phyloP scores from a whole-genome alignment of 345 rosid genomes.

The Anastatica hierochuntica region DNA sequence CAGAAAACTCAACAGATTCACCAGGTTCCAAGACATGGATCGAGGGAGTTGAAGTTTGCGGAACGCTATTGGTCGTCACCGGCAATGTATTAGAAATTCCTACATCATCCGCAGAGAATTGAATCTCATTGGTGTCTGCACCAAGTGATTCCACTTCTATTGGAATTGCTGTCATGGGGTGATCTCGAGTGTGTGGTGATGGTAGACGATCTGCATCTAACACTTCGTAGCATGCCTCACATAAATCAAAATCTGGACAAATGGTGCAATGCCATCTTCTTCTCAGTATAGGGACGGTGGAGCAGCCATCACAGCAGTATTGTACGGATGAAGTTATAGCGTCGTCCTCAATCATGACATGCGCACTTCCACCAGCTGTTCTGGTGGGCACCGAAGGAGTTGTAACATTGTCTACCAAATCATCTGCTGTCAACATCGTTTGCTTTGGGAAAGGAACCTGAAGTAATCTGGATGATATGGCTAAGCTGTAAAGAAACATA shows the following conservation, averaged over 20 bases:
- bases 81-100: slow-evolving; percentile 50
- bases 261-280: slow-evolving; percentile 98
- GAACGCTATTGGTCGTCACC: slow-evolving; percentile 29
- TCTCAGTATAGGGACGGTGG: slow-evolving; percentile 90
- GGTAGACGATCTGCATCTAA: slow-evolving; percentile 78
- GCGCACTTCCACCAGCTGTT: slow-evolving; percentile 53
- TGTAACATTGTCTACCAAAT: slow-evolving; percentile 49
- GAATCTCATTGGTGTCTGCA: slow-evolving; percentile 71
- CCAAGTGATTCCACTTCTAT: slow-evolving; percentile 88
- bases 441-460: slow-evolving; percentile 99
- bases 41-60: slow-evolving; percentile 68
- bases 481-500: slow-evolving; percentile 54
- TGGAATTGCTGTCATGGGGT: slow-evolving; percentile 91
- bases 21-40: slow-evolving; percentile 87
- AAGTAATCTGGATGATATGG: slow-evolving; percentile 93
- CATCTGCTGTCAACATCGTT: slow-evolving; percentile 79
- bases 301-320: slow-evolving; percentile 96
- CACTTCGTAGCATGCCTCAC: slow-evolving; percentile 92
- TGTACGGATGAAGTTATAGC: slow-evolving; percentile 91
- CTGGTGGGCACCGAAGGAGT: slow-evolving; percentile 49
- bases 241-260: slow-evolving; percentile 96
- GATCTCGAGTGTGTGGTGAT: slow-evolving; percentile 89
- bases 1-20: slow-evolving; percentile 73
- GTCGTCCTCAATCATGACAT: slow-evolving; percentile 93
- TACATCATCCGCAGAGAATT: slow-evolving; percentile 62